Conservation (phyloP, 768 basidiomycete species). For the Daedaleopsis nitida region DNA sequence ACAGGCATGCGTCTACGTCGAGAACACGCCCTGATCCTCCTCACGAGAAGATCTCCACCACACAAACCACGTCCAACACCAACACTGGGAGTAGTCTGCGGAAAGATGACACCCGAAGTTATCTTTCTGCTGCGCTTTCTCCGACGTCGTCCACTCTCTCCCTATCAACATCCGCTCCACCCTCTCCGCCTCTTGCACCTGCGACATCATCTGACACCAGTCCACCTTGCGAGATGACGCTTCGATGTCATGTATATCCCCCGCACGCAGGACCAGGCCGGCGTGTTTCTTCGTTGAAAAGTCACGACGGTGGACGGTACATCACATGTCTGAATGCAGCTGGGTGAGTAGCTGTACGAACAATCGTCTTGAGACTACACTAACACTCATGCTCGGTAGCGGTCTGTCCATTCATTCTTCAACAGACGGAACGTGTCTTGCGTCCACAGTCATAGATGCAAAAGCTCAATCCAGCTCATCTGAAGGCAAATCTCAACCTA, state of each 20-base stretch:
- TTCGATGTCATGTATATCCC: constrained; percentile 47
- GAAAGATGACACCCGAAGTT: constrained; percentile 13
- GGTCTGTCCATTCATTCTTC: constrained; percentile 54
- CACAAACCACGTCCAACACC: neutral
- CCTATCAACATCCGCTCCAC: constrained; percentile 30
- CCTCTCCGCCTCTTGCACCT: constrained; percentile 20
- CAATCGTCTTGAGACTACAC: neutral
- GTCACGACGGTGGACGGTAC: constrained; percentile 44
- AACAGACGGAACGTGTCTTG: constrained; percentile 49
- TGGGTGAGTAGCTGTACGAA: constrained; percentile 49
- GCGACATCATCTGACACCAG: constrained; percentile 33
- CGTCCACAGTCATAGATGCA: constrained; percentile 34
- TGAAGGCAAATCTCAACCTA: constrained; percentile 35
- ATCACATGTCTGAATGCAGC: constrained; percentile 60
- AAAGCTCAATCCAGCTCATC: constrained; percentile 27
- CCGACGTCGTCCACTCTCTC: constrained; percentile 22
- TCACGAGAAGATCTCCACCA: neutral
- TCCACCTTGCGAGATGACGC: constrained; percentile 14
- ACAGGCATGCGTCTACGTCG: constrained; percentile 22
- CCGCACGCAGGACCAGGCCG: constrained; percentile 40
- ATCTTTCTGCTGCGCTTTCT: constrained; percentile 18
- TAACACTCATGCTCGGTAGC: constrained; percentile 37
- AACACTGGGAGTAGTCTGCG: neutral
- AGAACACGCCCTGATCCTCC: constrained; percentile 7
- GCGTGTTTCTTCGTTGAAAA: constrained; percentile 47